Evolutionary conservation across 768 basidiomycete genomes (phyloP).

Genomic region (Pleurotus tuoliensis): DNA sequence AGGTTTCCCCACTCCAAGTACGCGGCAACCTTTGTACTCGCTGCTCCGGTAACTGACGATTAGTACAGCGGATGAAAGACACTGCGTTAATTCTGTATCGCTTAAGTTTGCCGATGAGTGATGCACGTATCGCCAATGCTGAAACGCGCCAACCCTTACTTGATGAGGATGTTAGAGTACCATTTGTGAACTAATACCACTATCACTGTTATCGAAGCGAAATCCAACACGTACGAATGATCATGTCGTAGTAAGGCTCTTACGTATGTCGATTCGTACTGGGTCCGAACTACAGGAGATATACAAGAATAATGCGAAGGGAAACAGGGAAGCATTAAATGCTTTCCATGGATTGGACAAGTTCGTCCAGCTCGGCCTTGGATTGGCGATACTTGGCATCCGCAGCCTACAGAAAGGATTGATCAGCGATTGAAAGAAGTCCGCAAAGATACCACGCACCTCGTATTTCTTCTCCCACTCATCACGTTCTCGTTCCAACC

Average conservation of each 20-base stretch:
- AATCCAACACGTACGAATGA: neutral
- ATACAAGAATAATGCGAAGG: neutral
- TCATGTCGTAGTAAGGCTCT: neutral
- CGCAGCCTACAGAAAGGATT: conserved; percentile 53
- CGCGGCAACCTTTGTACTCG: conserved; percentile 18
- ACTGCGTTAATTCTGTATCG: conserved; percentile 89
- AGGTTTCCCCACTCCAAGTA: conserved; percentile 75
- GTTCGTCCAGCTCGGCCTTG: conserved; percentile 81
- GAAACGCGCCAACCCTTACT: neutral
- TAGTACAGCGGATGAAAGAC: conserved; percentile 68
- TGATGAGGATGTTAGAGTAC: neutral
- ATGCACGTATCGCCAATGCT: conserved; percentile 11
- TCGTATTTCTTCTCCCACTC: conserved; percentile 93
- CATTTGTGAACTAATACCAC: neutral
- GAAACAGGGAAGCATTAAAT: conserved; percentile 34
- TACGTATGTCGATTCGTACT: neutral
- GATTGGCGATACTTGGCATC: conserved; percentile 65
- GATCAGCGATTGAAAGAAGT: neutral
- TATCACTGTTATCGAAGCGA: neutral
- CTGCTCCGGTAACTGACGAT: neutral
- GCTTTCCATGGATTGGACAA: conserved; percentile 71
- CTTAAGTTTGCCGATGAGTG: conserved; percentile 64
- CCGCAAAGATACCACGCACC: conserved; percentile 39
- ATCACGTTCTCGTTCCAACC: conserved; percentile 89
- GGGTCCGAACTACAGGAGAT: neutral